Evolutionary conservation across 139 green algal genomes (phyloP), one percentile per base, ranked within the genome.

Genomic region (Edaphochlamys debaryana): DNA sequence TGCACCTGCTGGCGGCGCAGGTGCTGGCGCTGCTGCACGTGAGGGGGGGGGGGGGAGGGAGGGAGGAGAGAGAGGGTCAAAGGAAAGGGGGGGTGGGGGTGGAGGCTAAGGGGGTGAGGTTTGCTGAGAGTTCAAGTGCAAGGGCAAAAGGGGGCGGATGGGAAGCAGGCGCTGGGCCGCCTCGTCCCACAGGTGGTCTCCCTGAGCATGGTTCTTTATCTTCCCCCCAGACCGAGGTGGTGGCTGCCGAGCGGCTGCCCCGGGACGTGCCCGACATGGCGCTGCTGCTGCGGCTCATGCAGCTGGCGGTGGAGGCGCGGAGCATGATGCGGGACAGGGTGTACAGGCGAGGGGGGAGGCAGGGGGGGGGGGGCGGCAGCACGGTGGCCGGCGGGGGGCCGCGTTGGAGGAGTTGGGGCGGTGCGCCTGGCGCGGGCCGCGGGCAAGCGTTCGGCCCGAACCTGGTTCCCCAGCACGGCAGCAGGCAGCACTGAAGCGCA

Each of bases 1-100:
- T 95, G 73, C 91, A 95, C 86, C 84, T 97, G 38, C 85, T 98
- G 40, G 58, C 92, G 9, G 89, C 94, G 50, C 83, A 94, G 58
- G 92, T 88, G 75, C 77, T 82, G 75, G 56, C 66, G 19, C 82
- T 82, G 34, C 68, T 92, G 25, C 90, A 92, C 70, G 85, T 70
- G 64, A 27, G 77, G 17, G 38, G 34, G 23, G n/a, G 52, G 36
- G 72, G 32, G 36, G 27, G 20, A 32, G 50, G 11, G 32, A 38
- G 34, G 22, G 67, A 9, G 36, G 36, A 19, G 37, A 29, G 45
- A 13, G 45, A 54, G 45, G 45, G 45, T 9, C 45, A 9, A n/a
- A n/a, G n/a, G n/a, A n/a, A n/a, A n/a, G n/a, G n/a, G n/a, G n/a
- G n/a, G n/a, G n/a, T n/a, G n/a, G n/a, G n/a, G n/a, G n/a, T n/a